phyloP scores from a whole-genome alignment of 805 yeast genomes.

The Myxozyma geophila region DNA sequence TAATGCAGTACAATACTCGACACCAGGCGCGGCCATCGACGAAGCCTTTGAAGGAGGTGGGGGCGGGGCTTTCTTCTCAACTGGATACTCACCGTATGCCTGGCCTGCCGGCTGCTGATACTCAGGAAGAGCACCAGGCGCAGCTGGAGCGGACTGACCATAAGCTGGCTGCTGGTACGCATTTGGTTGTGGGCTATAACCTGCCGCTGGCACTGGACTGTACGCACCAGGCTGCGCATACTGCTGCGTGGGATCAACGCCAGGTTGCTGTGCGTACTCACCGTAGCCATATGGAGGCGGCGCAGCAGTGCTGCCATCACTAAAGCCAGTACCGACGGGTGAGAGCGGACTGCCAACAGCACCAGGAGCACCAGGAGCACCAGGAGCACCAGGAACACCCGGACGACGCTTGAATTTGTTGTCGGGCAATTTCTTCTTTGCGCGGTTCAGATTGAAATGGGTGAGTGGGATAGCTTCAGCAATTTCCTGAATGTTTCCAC shows the following conservation, averaged over 20 bases:
- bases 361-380: constrained; percentile 9
- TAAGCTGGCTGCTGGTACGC: constrained; percentile 11
- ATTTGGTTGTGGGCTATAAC: constrained; percentile 14
- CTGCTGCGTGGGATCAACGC: constrained; percentile 8
- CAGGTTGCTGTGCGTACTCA: constrained; percentile 18
- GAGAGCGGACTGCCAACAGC: neutral
- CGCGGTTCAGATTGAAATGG: constrained; percentile 61
- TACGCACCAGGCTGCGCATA: constrained; percentile 9
- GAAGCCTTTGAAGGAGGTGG: constrained; percentile 46
- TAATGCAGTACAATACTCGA: constrained; percentile 73
- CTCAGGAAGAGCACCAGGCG: constrained; percentile 16
- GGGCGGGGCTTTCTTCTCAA: constrained; percentile 30
- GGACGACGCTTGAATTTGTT: constrained; percentile 36
- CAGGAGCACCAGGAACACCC: constrained; percentile 22
- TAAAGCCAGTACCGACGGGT: constrained; percentile 1
- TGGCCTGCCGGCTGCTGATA: constrained; percentile 21
- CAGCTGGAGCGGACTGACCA: constrained; percentile 12
- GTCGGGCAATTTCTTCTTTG: constrained; percentile 25
- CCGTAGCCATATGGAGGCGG: constrained; percentile 44
- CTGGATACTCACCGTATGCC: constrained; percentile 21
- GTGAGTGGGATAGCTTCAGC: constrained; percentile 89
- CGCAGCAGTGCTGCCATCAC: constrained; percentile 32
- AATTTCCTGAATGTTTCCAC: constrained; percentile 89
- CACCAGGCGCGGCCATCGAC: constrained; percentile 43
- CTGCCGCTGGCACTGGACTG: constrained; percentile 6